Base-by-base conservation (phyloP, 2,329 filamentous ascomycete genomes). In the Penicillium glabrum region DNA sequence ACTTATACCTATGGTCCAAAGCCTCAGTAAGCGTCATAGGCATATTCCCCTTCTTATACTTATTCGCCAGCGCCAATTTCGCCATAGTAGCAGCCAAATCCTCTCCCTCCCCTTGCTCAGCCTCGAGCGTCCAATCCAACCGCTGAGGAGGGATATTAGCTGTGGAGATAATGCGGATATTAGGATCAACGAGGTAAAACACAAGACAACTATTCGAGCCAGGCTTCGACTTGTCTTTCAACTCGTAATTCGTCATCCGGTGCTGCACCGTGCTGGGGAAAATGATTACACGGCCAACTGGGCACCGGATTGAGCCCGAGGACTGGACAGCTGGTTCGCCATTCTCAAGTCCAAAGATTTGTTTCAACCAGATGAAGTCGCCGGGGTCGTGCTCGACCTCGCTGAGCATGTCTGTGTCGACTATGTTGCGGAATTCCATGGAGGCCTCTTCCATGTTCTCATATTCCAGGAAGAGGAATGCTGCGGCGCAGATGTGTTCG, bases 401-500 rank as follows among this genome's bases (percentile, higher is more conserved):
- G 51, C 53, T 73, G 69, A 50, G 59, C 16, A 45, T 76, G 64
- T 56, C 58, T 2, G n/a, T 47, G 26, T 71, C 65, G 21, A 76
- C 65, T 0, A 64, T 57, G 16, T 80, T 81, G 9, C 79, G 80
- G 66, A 88, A 86, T 3, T 73, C 71, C 5, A 89, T 75, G 5
- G 63, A 65, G 46, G 77, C 79, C 1, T 81, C 75, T 0, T 81
- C 82, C 50, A 88, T 81, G 67, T 90, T 90, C 0, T 85, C 79
- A 46, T 69, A 74, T 57, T 86, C 82, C 61, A 84, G 84, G 68
- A 86, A 86, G 70, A 86, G 86, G 19, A 89, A 73, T 0, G 86
- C 83, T 0, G 85, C 86, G 0, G 85, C 85, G 61, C 80, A 81
- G 37, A 90, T 87, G 60, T 82, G 82, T 69, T 89, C 86, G 62